Evolutionary conservation across 2,329 filamentous ascomycete genomes (phyloP).

Genomic region (Aspergillus viridinutans): DNA sequence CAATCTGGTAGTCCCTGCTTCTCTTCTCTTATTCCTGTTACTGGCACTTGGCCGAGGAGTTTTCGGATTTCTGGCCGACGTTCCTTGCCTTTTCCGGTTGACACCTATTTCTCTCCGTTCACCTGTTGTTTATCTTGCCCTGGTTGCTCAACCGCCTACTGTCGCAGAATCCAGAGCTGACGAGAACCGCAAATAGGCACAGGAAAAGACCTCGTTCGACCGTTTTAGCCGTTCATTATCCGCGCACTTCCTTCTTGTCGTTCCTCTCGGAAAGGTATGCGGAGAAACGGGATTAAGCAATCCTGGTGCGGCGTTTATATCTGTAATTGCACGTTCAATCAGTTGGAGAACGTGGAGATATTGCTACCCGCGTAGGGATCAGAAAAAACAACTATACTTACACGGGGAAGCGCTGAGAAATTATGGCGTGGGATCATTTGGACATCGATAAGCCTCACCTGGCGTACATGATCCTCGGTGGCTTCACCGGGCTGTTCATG

Average conservation of each 20-base stretch:
- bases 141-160: neutral
- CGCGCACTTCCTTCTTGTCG: neutral
- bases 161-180: neutral
- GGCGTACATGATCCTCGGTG: slow-evolving; percentile 97
- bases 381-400: neutral
- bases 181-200: neutral
- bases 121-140: neutral
- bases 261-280: neutral
- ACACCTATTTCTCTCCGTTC: neutral
- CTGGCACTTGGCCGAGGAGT: neutral
- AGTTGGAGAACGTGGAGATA: slow-evolving; percentile 4
- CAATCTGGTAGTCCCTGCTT: neutral
- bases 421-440: slow-evolving; percentile 50
- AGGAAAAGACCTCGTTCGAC: neutral
- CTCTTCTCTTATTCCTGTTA: neutral
- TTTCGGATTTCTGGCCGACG: neutral
- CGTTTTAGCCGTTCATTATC: neutral
- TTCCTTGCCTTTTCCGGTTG: neutral
- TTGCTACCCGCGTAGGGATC: neutral
- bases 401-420: neutral
- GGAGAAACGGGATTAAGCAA: neutral
- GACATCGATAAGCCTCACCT: slow-evolving; percentile 86
- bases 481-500: slow-evolving; percentile 98
- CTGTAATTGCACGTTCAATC: slow-evolving; percentile 17
- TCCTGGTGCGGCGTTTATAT: slow-evolving; percentile 21